Conservation (phyloP, 2,329 filamentous ascomycete species). For the Macrophomina tecta region DNA sequence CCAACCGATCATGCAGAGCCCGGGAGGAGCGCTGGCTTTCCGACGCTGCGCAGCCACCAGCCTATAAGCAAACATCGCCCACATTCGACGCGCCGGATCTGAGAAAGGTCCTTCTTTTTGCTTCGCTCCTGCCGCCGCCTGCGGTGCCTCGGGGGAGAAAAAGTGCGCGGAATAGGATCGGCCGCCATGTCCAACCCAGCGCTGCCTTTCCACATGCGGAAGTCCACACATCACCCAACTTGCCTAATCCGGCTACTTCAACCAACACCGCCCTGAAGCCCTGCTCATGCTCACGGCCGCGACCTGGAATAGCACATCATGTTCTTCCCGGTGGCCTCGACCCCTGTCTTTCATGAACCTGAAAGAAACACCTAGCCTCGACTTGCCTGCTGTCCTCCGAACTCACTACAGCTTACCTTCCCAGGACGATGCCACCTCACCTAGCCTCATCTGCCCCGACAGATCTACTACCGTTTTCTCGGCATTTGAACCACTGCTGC, state of each 20-base stretch:
- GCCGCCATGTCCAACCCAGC: not conserved
- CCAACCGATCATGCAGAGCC: conserved; percentile 21
- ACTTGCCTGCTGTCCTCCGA: no score
- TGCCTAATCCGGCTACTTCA: not conserved
- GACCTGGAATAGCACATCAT: no score
- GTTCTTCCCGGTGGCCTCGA: not conserved
- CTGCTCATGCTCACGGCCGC: no score
- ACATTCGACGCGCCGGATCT: not conserved
- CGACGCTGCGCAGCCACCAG: not conserved
- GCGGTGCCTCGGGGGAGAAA: not conserved
- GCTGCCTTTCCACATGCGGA: not conserved
- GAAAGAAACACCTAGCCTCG: no score
- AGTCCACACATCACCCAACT: not conserved
- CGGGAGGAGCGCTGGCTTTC: conserved; percentile 15
- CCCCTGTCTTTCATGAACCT: no score
- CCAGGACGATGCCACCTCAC: no score
- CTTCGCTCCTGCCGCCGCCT: not conserved
- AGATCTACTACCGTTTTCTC: no score
- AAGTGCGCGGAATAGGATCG: not conserved
- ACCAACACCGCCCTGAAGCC: not conserved
- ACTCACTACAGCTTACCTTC: no score
- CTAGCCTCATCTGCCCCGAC: no score
- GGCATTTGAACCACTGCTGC: no score
- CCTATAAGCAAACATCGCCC: not conserved
- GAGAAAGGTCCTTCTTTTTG: not conserved